Conservation (phyloP, 495 filamentous ascomycete species). For the Patellaria atrata region DNA sequence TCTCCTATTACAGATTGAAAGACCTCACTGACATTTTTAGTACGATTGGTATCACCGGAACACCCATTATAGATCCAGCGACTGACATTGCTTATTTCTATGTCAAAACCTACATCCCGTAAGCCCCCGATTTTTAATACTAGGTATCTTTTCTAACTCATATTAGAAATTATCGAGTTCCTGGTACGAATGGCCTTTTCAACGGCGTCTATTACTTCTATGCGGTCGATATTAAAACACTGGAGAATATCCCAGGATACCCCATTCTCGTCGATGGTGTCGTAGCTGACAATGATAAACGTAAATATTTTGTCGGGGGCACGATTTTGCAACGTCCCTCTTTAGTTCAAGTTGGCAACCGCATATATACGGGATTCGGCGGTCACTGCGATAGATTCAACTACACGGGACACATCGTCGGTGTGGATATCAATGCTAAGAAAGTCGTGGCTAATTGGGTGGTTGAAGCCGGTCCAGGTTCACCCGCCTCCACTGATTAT, state of each 20-base stretch:
- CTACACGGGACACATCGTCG: constrained; percentile 31
- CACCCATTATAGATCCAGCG: constrained; percentile 26
- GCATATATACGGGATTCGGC: constrained; percentile 29
- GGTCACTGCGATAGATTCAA: constrained; percentile 36
- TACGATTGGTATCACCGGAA: constrained; percentile 25
- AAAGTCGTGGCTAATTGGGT: constrained; percentile 7
- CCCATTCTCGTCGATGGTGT: constrained; percentile 29
- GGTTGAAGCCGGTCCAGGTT: constrained; percentile 23
- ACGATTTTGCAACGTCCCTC: constrained; percentile 20
- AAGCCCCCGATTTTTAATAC: no score
- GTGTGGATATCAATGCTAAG: constrained; percentile 23
- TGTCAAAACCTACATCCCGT: constrained; percentile 26
- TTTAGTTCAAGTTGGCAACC: constrained; percentile 19
- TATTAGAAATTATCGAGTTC: constrained; percentile 3
- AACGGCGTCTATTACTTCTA: constrained; percentile 25
- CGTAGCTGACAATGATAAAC: constrained; percentile 2
- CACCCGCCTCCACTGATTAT: constrained; percentile 12
- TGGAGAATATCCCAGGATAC: constrained; percentile 28
- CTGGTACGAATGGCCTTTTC: constrained; percentile 2
- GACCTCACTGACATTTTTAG: constrained; percentile 1
- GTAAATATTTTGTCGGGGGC: constrained; percentile 1
- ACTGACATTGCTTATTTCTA: constrained; percentile 31
- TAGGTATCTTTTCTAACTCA: no score
- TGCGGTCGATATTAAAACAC: constrained; percentile 24
- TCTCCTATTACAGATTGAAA: no score